Evolutionary conservation across 176 grass and related monocot species (phyloP).

Genomic region (Aegilops longissima): DNA sequence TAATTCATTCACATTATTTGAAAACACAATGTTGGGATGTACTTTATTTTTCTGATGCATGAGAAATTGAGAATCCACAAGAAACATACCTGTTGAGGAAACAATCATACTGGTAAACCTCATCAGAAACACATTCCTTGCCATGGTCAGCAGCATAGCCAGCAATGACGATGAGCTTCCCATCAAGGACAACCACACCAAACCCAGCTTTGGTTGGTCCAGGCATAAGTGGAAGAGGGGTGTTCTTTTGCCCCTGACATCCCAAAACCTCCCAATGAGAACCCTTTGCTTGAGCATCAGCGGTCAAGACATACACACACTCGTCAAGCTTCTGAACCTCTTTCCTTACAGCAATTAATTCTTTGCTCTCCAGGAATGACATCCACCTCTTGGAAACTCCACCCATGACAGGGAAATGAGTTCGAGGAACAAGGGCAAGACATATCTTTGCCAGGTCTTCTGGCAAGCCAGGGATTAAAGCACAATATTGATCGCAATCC

Average conservation of each 20-base stretch:
- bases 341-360: constrained; percentile 70
- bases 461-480: constrained; percentile 84
- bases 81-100: constrained; percentile 68
- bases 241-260: constrained; percentile 43
- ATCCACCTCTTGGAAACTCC: constrained; percentile 90
- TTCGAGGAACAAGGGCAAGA: constrained; percentile 69
- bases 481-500: constrained; percentile 30
- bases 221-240: constrained; percentile 70
- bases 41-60: not conserved
- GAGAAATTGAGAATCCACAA: constrained; percentile 6
- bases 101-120: constrained; percentile 84
- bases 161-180: constrained; percentile 69
- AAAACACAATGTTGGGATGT: not conserved
- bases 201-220: constrained; percentile 64
- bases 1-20: constrained; percentile 19
- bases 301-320: constrained; percentile 66
- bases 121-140: constrained; percentile 60
- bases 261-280: constrained; percentile 73
- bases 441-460: constrained; percentile 88
- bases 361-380: constrained; percentile 80
- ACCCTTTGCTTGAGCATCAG: constrained; percentile 48
- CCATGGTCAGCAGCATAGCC: constrained; percentile 63
- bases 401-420: constrained; percentile 61
- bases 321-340: constrained; percentile 72
- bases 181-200: constrained; percentile 75